Percentiles rank a stretch among this genome's conserved stretches.
phyloP scores from a whole-genome alignment of 805 yeast species.

The Priceomyces fermenticarens region DNA sequence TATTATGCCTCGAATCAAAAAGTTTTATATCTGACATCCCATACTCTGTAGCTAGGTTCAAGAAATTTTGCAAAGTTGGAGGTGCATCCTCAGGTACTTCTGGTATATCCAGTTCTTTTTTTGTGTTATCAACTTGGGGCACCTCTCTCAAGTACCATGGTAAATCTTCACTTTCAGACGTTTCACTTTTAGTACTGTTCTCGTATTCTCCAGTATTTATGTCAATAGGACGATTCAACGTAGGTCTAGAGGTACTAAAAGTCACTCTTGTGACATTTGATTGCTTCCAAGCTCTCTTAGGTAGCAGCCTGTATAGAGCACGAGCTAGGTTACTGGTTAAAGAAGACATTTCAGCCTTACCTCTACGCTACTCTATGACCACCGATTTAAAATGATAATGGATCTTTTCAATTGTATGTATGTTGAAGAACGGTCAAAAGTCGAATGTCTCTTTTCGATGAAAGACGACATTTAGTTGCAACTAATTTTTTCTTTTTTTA shows the following conservation, averaged over 20 bases:
- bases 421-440: not conserved
- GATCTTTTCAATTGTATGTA: no score
- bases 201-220: not conserved
- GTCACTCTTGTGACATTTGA: no score
- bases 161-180: slow-evolving; percentile 3
- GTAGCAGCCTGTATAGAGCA: no score
- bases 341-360: not conserved
- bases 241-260: not conserved
- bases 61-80: slow-evolving; percentile 38
- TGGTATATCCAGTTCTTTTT: slow-evolving; percentile 41
- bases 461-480: slow-evolving; percentile 1
- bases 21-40: slow-evolving; percentile 64
- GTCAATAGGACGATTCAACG: not conserved
- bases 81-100: slow-evolving; percentile 62
- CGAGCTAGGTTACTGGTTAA: no score
- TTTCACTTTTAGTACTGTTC: not conserved
- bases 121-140: slow-evolving; percentile 26
- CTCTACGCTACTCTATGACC: not conserved
- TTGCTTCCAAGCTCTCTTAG: no score
- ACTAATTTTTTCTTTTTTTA: slow-evolving; percentile 1
- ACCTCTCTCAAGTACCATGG: slow-evolving; percentile 66
- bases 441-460: slow-evolving; percentile 2
- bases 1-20: slow-evolving; percentile 53
- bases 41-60: slow-evolving; percentile 50
- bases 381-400: not conserved